Conservation (phyloP, 768 basidiomycete genomes). For the Naganishia antarctica region DNA sequence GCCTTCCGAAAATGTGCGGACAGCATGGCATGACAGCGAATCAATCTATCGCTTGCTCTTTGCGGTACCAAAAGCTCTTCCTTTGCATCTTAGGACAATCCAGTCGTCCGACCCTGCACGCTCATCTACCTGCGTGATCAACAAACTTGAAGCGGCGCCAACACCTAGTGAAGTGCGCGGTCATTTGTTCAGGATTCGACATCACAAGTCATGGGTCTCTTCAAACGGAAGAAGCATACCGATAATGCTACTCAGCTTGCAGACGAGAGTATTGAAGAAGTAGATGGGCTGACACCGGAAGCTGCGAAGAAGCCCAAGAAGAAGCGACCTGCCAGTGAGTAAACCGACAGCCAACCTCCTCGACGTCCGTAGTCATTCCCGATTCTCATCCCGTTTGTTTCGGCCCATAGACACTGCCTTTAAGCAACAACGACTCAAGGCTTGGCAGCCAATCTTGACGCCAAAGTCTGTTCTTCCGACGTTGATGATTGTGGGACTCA, state of each 20-base stretch:
- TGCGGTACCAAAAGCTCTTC: too few relatives aligned
- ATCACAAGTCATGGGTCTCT: constrained; percentile 19
- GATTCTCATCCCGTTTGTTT: not conserved
- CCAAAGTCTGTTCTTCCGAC: constrained; percentile 97
- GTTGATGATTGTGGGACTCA: constrained; percentile 84
- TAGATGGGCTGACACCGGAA: constrained; percentile 58
- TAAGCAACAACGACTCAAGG: constrained; percentile 98
- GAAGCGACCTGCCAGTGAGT: constrained; percentile 76
- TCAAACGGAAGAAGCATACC: constrained; percentile 25
- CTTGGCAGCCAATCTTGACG: constrained; percentile 99
- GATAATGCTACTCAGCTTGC: constrained; percentile 20
- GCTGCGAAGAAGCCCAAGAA: constrained; percentile 69
- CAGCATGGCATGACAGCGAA: not conserved
- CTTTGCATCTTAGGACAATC: too few relatives aligned
- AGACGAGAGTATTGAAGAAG: constrained; percentile 51
- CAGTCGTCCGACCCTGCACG: too few relatives aligned
- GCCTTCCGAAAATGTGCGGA: not conserved
- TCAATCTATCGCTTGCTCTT: too few relatives aligned
- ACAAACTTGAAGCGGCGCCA: too few relatives aligned
- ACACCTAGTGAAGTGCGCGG: too few relatives aligned
- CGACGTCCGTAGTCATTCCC: not conserved
- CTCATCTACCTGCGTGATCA: too few relatives aligned
- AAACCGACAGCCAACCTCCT: constrained; percentile 4
- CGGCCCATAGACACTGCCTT: constrained; percentile 76
- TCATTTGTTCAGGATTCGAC: too few relatives aligned